A percentile compares a stretch with the other conserved stretches of the same genome.
These are phyloP conservation scores for Usnea hakonensis DNA, from an alignment of 495 filamentous ascomycete genomes.

Conservation along the genomic window DNA sequence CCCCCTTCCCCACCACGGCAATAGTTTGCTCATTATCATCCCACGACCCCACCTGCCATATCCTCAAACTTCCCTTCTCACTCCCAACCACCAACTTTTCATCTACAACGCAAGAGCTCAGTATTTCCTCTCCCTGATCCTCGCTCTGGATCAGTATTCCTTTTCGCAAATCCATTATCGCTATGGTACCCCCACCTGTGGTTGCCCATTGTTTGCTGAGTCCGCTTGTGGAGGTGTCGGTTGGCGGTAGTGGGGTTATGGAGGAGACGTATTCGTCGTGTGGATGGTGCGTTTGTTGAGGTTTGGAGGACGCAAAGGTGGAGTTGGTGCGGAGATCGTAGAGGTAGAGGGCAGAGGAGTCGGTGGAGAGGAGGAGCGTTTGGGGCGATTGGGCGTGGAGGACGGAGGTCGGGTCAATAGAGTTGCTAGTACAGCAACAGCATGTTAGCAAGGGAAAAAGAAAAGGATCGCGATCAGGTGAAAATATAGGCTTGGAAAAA, in stretches of 20 bases:
- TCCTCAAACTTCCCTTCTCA: slow-evolving; percentile 68
- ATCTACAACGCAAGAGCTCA: slow-evolving; percentile 70
- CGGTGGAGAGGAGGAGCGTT: slow-evolving; percentile 81
- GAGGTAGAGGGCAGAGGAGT: slow-evolving; percentile 80
- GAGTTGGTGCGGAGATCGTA: slow-evolving; percentile 73
- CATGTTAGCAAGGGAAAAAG: neutral
- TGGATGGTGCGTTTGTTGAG: slow-evolving; percentile 70
- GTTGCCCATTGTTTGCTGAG: slow-evolving; percentile 88
- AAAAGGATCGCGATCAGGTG: neutral
- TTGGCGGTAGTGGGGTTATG: slow-evolving; percentile 73
- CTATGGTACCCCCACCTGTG: slow-evolving; percentile 82
- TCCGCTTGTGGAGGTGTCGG: slow-evolving; percentile 67
- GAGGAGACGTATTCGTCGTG: slow-evolving; percentile 93
- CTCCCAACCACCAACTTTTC: slow-evolving; percentile 76
- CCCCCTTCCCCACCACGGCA: slow-evolving; percentile 59
- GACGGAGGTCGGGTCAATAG: slow-evolving; percentile 61
- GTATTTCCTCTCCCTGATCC: slow-evolving; percentile 87
- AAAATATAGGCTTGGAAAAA: neutral
- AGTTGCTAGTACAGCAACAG: neutral
- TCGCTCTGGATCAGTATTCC: slow-evolving; percentile 80
- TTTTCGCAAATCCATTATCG: slow-evolving; percentile 76
- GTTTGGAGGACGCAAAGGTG: slow-evolving; percentile 45
- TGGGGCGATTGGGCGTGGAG: slow-evolving; percentile 77
- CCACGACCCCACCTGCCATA: slow-evolving; percentile 92
- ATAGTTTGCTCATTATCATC: slow-evolving; percentile 89